Evolutionary conservation across 108 stramenopile species (phyloP).

Genomic region (Stephanodiscus triporus): DNA sequence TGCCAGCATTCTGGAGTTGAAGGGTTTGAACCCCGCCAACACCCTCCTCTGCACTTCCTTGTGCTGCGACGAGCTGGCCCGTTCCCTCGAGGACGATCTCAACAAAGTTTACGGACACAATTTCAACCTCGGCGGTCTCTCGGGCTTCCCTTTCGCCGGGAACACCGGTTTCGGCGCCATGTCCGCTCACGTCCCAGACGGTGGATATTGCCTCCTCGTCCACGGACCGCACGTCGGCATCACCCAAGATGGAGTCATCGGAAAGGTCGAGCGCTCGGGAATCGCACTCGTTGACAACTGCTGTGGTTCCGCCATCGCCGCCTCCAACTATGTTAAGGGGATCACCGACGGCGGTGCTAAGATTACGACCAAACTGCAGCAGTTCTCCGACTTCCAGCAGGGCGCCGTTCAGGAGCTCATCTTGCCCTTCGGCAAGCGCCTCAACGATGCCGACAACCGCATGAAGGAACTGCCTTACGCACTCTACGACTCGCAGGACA

Average conservation of each 20-base stretch:
- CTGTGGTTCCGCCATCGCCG: constrained; percentile 16
- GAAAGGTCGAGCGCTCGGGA: constrained; percentile 61
- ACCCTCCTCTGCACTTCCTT: constrained; percentile 54
- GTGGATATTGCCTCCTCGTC: constrained; percentile 60
- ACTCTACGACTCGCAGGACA: constrained; percentile 53
- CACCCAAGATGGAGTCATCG: constrained; percentile 53
- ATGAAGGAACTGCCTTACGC: constrained; percentile 63
- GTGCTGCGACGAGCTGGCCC: constrained; percentile 58
- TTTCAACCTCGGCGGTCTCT: constrained; percentile 71
- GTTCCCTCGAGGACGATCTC: constrained; percentile 52
- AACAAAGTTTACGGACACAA: constrained; percentile 46
- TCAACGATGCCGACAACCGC: constrained; percentile 44
- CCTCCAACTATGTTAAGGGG: constrained; percentile 17
- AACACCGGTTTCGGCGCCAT: constrained; percentile 74
- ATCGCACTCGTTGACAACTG: constrained; percentile 48
- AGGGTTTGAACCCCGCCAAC: constrained; percentile 42
- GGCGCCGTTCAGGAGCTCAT: constrained; percentile 54
- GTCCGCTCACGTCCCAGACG: constrained; percentile 71
- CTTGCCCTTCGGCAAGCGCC: constrained; percentile 54
- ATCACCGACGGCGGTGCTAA: constrained; percentile 26
- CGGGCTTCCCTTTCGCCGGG: constrained; percentile 72
- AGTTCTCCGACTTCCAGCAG: constrained; percentile 63
- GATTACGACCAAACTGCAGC: constrained; percentile 29
- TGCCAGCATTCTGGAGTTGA: constrained; percentile 4
- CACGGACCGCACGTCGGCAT: constrained; percentile 78